These are phyloP conservation scores for Singerocomus inundabilis DNA, from an alignment of 1,284 basidiomycete species.

Conservation along the genomic window DNA sequence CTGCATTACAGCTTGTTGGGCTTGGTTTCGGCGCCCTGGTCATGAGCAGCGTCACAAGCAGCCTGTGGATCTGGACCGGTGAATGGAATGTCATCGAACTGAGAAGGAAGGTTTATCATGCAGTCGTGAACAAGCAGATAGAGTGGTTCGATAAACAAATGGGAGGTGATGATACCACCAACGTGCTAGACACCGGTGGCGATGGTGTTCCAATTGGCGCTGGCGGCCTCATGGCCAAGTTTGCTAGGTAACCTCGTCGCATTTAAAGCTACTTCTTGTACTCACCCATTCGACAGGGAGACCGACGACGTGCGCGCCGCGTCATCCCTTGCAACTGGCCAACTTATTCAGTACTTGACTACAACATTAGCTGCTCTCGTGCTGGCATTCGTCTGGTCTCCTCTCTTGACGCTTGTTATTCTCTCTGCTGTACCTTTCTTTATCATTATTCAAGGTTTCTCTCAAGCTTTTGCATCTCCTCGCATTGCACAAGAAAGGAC, in stretches of 20 bases:
- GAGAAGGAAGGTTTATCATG: constrained; percentile 66
- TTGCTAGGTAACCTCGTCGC: constrained; percentile 65
- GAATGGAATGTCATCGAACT: constrained; percentile 77
- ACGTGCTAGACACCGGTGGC: constrained; percentile 42
- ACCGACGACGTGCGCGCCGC: constrained; percentile 92
- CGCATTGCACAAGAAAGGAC: constrained; percentile 68
- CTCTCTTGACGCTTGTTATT: constrained; percentile 87
- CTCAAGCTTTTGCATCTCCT: constrained; percentile 69
- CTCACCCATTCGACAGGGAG: constrained; percentile 56
- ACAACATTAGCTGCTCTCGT: constrained; percentile 79
- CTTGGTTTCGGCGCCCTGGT: constrained; percentile 70
- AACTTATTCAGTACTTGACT: constrained; percentile 77
- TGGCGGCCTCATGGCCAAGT: constrained; percentile 93
- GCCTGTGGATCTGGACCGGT: constrained; percentile 86
- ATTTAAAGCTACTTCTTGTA: background rate
- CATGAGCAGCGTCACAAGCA: constrained; percentile 73
- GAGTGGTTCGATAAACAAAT: constrained; percentile 87
- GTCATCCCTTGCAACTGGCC: constrained; percentile 74
- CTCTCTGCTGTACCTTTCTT: constrained; percentile 88
- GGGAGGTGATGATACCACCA: constrained; percentile 54
- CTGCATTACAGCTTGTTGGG: constrained; percentile 68
- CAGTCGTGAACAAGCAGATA: constrained; percentile 74
- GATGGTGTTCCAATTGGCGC: constrained; percentile 69
- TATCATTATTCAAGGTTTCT: constrained; percentile 70
- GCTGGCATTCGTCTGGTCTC: constrained; percentile 81